These are phyloP conservation scores for Cryptosporidium andersoni DNA, from an alignment of 169 alveolate genomes.

Conservation along the genomic window DNA sequence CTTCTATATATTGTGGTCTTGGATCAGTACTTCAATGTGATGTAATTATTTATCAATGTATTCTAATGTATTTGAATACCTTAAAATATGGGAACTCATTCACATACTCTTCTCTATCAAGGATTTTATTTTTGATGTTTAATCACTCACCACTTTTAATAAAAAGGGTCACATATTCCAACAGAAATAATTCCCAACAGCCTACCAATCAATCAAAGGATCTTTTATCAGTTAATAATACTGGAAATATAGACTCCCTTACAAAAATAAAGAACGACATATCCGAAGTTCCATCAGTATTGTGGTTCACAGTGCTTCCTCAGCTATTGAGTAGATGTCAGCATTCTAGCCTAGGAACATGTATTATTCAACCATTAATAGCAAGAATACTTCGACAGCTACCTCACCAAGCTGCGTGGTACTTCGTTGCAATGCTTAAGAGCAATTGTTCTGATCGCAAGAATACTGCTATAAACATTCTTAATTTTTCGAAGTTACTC, in stretches of 20 bases:
- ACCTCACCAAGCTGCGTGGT: conserved; percentile 79
- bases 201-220: not conserved
- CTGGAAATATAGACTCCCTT: conserved; percentile 5
- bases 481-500: conserved; percentile 61
- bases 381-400: conserved; percentile 72
- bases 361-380: conserved; percentile 75
- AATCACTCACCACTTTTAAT: conserved; percentile 42
- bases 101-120: conserved; percentile 56
- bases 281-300: conserved; percentile 12
- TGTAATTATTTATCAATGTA: conserved; percentile 44
- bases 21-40: conserved; percentile 54
- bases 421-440: conserved; percentile 72
- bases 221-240: conserved; percentile 7
- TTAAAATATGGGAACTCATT: conserved; percentile 50
- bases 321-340: conserved; percentile 78
- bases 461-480: conserved; percentile 57
- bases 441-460: conserved; percentile 51
- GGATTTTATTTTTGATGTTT: conserved; percentile 44
- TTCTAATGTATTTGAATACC: conserved; percentile 46
- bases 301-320: conserved; percentile 77
- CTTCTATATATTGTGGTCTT: not conserved
- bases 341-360: conserved; percentile 75
- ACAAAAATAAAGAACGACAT: conserved; percentile 33
- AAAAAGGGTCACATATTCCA: not conserved
- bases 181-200: not conserved